Conservation (phyloP, 768 basidiomycete genomes). For the Lactarius hatsudake region DNA sequence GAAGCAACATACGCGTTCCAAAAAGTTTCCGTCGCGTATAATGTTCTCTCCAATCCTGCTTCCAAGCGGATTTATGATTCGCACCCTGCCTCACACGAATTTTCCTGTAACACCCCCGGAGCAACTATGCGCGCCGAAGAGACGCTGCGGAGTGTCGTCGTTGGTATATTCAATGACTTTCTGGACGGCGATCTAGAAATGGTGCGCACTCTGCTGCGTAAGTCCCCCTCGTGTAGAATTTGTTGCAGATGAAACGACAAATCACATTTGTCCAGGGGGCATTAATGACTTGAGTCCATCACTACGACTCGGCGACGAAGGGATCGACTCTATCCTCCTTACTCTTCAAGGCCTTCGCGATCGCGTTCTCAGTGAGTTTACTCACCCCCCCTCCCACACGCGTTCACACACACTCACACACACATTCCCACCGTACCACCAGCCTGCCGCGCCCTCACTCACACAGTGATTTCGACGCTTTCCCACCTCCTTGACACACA, state of each 20-base stretch:
- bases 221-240: slow-evolving; percentile 32
- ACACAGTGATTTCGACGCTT: slow-evolving; percentile 69
- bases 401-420: slow-evolving; percentile 7
- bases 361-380: slow-evolving; percentile 62
- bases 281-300: slow-evolving; percentile 80
- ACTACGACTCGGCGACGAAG: slow-evolving; percentile 72
- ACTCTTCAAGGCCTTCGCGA: slow-evolving; percentile 70
- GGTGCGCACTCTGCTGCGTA: slow-evolving; percentile 71
- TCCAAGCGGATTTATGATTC: slow-evolving; percentile 68
- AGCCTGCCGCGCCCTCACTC: slow-evolving; percentile 77
- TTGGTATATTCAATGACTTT: slow-evolving; percentile 77
- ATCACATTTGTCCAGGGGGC: slow-evolving; percentile 46
- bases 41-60: slow-evolving; percentile 71
- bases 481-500: slow-evolving; percentile 81
- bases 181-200: slow-evolving; percentile 86
- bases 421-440: slow-evolving; percentile 13
- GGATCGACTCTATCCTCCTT: slow-evolving; percentile 70
- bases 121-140: slow-evolving; percentile 64
- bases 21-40: slow-evolving; percentile 80
- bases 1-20: slow-evolving; percentile 84
- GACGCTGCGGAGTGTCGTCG: slow-evolving; percentile 70
- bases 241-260: slow-evolving; percentile 1
- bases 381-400: not conserved
- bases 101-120: slow-evolving; percentile 55
- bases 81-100: slow-evolving; percentile 41